Evolutionary conservation across 106 monocot species (phyloP).

Genomic region (Apostasia shenzhenica): DNA sequence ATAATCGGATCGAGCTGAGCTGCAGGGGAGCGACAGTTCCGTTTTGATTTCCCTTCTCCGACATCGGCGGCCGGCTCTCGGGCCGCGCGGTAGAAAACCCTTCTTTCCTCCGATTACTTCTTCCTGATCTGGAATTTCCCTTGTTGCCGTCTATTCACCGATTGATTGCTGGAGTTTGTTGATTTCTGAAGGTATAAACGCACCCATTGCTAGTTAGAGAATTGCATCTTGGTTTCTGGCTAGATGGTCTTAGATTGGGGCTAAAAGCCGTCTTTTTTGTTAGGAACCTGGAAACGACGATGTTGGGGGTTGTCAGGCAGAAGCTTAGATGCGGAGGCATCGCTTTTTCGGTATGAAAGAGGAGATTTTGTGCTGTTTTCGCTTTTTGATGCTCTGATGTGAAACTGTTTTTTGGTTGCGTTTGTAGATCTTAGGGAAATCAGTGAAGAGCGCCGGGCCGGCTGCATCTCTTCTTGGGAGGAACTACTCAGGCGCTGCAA

Average conservation of each 20-base stretch:
- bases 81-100: too few relatives aligned
- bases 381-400: background rate
- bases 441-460: constrained; percentile 30
- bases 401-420: background rate
- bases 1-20: too few relatives aligned
- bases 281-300: background rate
- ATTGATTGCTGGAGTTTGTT: too few relatives aligned
- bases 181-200: too few relatives aligned
- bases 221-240: background rate
- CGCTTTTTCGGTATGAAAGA: background rate
- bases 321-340: constrained; percentile 1
- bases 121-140: too few relatives aligned
- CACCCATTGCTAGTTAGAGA: too few relatives aligned
- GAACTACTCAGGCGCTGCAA: constrained; percentile 42
- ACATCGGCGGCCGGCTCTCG: too few relatives aligned
- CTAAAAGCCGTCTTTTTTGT: background rate
- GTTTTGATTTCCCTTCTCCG: too few relatives aligned
- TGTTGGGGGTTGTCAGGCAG: constrained; percentile 4
- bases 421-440: constrained; percentile 31
- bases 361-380: background rate
- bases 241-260: background rate
- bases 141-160: too few relatives aligned
- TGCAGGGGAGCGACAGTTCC: too few relatives aligned
- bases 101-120: too few relatives aligned
- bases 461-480: constrained; percentile 18